Evolutionary conservation across 2,329 filamentous ascomycete genomes (phyloP).

Genomic region (Phaeophleospora eucalypticola): DNA sequence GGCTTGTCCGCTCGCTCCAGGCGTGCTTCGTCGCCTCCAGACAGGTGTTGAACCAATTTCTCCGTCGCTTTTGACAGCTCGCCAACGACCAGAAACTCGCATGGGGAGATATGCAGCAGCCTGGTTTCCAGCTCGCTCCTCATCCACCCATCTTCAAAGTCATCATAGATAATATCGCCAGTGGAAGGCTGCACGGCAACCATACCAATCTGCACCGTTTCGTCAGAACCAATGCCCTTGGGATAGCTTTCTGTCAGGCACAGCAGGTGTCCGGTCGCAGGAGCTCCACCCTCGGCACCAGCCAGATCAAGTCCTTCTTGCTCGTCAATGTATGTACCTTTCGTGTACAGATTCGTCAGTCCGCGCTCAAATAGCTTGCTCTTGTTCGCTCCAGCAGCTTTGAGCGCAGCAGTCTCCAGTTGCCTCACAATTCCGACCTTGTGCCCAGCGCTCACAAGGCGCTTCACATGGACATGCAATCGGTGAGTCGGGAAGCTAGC

Average conservation of each 20-base stretch:
- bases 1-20: slow-evolving; percentile 73
- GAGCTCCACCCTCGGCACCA: slow-evolving; percentile 52
- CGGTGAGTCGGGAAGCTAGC: slow-evolving; percentile 93
- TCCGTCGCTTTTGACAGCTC: slow-evolving; percentile 86
- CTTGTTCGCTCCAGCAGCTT: slow-evolving; percentile 90
- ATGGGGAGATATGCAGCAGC: slow-evolving; percentile 91
- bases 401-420: slow-evolving; percentile 89
- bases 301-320: slow-evolving; percentile 69
- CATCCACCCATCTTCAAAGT: slow-evolving; percentile 98
- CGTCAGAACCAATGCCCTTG: slow-evolving; percentile 79
- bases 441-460: slow-evolving; percentile 84
- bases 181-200: slow-evolving; percentile 93
- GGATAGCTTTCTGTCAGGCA: slow-evolving; percentile 83
- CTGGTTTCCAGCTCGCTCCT: slow-evolving; percentile 91
- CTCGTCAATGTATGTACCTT: slow-evolving; percentile 96
- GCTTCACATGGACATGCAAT: slow-evolving; percentile 87
- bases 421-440: slow-evolving; percentile 96
- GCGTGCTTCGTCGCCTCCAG: slow-evolving; percentile 80
- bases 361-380: slow-evolving; percentile 89
- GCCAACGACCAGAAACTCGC: slow-evolving; percentile 90
- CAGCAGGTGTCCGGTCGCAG: slow-evolving; percentile 78
- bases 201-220: slow-evolving; percentile 87
- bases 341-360: slow-evolving; percentile 94
- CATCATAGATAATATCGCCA: slow-evolving; percentile 91
- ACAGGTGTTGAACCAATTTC: slow-evolving; percentile 85